Base-by-base conservation (phyloP, 1,284 basidiomycete species). In the Ustilago tritici region DNA sequence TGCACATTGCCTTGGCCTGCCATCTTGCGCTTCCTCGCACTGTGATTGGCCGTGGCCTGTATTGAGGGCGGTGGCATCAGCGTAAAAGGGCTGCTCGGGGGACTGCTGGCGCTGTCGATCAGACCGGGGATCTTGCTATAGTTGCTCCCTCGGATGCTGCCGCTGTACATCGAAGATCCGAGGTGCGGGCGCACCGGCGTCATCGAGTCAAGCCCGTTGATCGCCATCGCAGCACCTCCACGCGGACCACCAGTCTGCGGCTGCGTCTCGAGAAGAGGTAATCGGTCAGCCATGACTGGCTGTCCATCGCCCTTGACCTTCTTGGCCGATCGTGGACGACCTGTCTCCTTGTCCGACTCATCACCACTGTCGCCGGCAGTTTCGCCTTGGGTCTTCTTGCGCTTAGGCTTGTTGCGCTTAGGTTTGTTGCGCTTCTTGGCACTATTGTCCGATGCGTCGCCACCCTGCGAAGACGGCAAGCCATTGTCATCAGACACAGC, bases 61-160 rank as follows among this genome's bases (percentile, higher is more conserved):
- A 71, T 65, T 40, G 80, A 74, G 4, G 80, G 80, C 19, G 80
- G 80, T 31, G 79, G 80, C 80, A 82, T 82, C 60, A 79, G 61
- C 43, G 70, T 73, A 34, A 73, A 52, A 1, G 80, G 82, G 50
- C 81, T 82, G 62, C 74, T 80, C 2, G 76, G 81, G 12, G 82
- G 82, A 46, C 79, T 82, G 74, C 76, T 79, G 56, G 81, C 78
- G 57, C 72, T 77, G 61, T 82, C 80, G 43, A 80, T 79, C 53
- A 84, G 66, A 61, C 73, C 70, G 7, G 82, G 82, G 41, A 82
- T 56, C 54, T 72, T 72, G 65, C 70, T 73, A 56, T 72, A 73
- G 46, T 41, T 66, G 70, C 76, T 78, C 41, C 76, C 71, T n/a
- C 63, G 67, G 41, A 68, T 58, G 67, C 80, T 82, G 70, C 79